Base-by-base conservation (phyloP, 2,329 filamentous ascomycete genomes). In the Colletotrichum filicis region DNA sequence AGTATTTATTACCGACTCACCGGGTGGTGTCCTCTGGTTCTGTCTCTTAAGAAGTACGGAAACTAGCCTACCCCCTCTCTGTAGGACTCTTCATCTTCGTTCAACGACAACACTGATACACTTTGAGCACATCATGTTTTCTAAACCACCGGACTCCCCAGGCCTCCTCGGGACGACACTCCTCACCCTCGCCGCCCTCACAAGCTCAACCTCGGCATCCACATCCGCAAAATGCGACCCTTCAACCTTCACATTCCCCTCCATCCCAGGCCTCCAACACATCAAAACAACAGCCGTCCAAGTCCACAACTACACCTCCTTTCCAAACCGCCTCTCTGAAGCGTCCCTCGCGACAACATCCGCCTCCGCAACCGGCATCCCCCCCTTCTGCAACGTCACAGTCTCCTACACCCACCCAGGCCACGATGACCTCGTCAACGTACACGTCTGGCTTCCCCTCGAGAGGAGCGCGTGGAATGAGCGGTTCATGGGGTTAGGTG, bases 301-400 rank as follows among this genome's bases (percentile, higher is more conserved):
- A 11, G 57, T 68, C 57, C 19, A 30, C 7, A 56, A 68, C 8
- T 68, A 46, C 5, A 68, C 32, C n/a, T 46, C 57, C 11, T 42
- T 60, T 24, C 1, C 16, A 7, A 22, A 46, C 1, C 32, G 19
- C 6, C 3, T 22, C 22, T 26, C 46, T 9, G 66, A 68, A 6
- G 14, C 49, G 0, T 8, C 66, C 4, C n/a, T 68, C 2, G 9
- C n/a, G 16, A 30, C 61, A 4, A 46, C 42, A 11, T 19, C 57
- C 5, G 14, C 30, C 3, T 30, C 28, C 2, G 1, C 42, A 3
- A n/a, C 16, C 42, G 58, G 30, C 22, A 58, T 56, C 19, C 14
- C 19, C 1, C 57, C 37, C 22, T 74, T 77, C 58, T 77, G 75
- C 70, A 77, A 77, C 28, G 66, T 76, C 53, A 77, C 74, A 0